These are phyloP conservation scores for Lasiosphaeria miniovina DNA, from an alignment of 495 filamentous ascomycete species.

Conservation along the genomic window DNA sequence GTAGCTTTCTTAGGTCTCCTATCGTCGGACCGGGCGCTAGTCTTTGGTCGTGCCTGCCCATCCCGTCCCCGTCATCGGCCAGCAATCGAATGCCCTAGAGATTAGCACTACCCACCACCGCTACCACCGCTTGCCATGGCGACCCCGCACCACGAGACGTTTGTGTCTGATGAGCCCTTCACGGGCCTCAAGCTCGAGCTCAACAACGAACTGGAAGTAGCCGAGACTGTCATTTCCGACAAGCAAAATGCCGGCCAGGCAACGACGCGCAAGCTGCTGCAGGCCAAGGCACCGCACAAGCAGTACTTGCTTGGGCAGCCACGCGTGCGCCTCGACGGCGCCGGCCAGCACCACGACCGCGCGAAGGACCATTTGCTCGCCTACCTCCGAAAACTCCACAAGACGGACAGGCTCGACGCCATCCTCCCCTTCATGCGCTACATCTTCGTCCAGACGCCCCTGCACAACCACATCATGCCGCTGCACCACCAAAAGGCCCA, in stretches of 20 bases:
- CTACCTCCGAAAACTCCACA: conserved; percentile 18
- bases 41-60: too few species aligned
- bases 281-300: conserved; percentile 12
- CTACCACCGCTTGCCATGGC: too few species aligned
- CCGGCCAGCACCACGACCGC: not conserved
- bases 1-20: too few species aligned
- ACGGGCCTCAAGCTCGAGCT: conserved; percentile 13
- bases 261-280: conserved; percentile 7
- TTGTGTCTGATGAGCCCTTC: not conserved
- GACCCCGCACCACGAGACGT: too few species aligned
- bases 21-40: too few species aligned
- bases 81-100: too few species aligned
- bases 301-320: conserved; percentile 27
- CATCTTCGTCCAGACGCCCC: conserved; percentile 31
- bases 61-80: too few species aligned
- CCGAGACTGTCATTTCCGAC: not conserved
- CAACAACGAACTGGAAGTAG: conserved; percentile 15
- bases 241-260: not conserved
- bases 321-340: conserved; percentile 16
- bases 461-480: conserved; percentile 23
- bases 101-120: too few species aligned
- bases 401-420: conserved; percentile 16
- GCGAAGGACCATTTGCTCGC: conserved; percentile 8
- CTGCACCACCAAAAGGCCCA: conserved; percentile 27
- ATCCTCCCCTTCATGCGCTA: conserved; percentile 28